These are phyloP conservation scores for Hericium rajendrae DNA, from an alignment of 768 basidiomycete genomes.

Conservation along the genomic window DNA sequence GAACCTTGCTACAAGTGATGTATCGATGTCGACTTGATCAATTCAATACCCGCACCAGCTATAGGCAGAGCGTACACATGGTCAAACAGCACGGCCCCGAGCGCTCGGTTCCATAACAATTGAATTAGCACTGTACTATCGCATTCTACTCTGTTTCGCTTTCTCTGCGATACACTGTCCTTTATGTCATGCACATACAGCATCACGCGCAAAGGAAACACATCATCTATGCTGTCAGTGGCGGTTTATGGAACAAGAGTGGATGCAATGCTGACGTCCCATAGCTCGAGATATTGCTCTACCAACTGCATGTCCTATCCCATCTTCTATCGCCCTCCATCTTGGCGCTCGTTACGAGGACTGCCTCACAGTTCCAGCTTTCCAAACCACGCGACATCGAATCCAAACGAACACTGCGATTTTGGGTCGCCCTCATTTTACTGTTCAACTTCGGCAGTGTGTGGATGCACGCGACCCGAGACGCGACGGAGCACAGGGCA, in stretches of 20 bases:
- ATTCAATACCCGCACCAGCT: no score
- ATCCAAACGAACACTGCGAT: conserved; percentile 52
- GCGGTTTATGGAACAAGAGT: conserved; percentile 9
- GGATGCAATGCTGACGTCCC: conserved; percentile 1
- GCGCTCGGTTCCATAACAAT: no score
- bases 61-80: no score
- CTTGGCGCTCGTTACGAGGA: conserved; percentile 42
- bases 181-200: conserved; percentile 20
- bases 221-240: conserved; percentile 54
- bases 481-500: conserved; percentile 46
- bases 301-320: conserved; percentile 65
- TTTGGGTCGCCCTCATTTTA: conserved; percentile 52
- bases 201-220: conserved; percentile 59
- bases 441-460: conserved; percentile 49
- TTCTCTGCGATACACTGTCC: no score
- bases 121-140: no score
- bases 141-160: no score
- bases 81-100: no score
- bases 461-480: conserved; percentile 49
- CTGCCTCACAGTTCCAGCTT: conserved; percentile 55
- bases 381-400: conserved; percentile 61
- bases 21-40: no score
- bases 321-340: conserved; percentile 70
- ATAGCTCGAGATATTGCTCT: conserved; percentile 62
- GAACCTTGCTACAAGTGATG: no score